Evolutionary conservation across 768 basidiomycete genomes (phyloP).

Genomic region (Suillus luteus): DNA sequence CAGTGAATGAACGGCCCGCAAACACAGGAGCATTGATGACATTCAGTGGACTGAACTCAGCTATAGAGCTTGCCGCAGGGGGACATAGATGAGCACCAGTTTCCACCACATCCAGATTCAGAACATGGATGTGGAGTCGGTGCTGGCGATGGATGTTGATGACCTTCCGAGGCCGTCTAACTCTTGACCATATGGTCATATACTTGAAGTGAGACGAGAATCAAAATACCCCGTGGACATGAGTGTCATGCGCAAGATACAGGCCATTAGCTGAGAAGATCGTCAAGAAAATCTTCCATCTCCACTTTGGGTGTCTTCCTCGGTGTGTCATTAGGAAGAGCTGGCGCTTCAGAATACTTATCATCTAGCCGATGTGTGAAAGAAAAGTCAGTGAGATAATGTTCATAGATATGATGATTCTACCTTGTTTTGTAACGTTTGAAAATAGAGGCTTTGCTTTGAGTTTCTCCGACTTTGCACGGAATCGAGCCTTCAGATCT

Average conservation of each 20-base stretch:
- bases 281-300: slow-evolving; percentile 76
- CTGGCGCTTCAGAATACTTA: slow-evolving; percentile 49
- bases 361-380: slow-evolving; percentile 28
- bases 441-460: slow-evolving; percentile 37
- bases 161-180: neutral
- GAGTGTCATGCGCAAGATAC: neutral
- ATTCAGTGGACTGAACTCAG: neutral
- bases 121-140: neutral
- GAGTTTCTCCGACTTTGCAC: slow-evolving; percentile 54
- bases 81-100: neutral
- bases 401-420: slow-evolving; percentile 3
- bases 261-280: slow-evolving; percentile 47
- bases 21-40: neutral
- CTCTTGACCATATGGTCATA: too few species aligned
- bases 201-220: neutral
- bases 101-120: neutral
- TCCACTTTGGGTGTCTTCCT: slow-evolving; percentile 50
- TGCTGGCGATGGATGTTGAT: neutral
- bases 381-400: neutral
- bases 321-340: slow-evolving; percentile 44
- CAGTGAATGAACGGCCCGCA: neutral
- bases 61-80: neutral
- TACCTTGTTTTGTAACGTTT: slow-evolving; percentile 43
- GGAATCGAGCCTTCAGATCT: slow-evolving; percentile 64
- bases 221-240: neutral